Evolutionary conservation across 495 filamentous ascomycete genomes (phyloP), one percentile per base, ranked within the genome.

Genomic region (Darksidea phi): DNA sequence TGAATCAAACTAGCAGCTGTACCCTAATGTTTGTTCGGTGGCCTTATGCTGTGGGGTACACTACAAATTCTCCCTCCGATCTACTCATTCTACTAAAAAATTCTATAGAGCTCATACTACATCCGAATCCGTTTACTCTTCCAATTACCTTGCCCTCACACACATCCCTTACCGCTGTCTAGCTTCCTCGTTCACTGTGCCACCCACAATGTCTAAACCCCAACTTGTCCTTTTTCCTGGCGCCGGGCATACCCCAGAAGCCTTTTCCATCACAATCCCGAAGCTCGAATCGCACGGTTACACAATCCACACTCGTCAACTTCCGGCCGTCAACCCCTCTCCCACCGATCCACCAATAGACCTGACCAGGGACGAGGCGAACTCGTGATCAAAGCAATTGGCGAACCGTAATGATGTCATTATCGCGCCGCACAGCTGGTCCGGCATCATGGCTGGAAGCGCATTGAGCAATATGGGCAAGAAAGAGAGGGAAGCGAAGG

Each of bases 181-280:
- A 55, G 1, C 8, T 20, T 36, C 6, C 7, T 41, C 57, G 21
- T 15, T 20, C 32, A 10, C 11, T 13, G 10, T 12, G 32, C 2
- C 7, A 25, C 32, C 20, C 20, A 24, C 25, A 0, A 61, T 61
- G 58, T 38, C 69, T 15, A 76, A 76, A 53, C 76, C 76, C 45
- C 74, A 74, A 0, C 70, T 82, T 49, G 67, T 82, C 47, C 69
- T 82, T 56, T 67, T 78, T n/a, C 76, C 75, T 0, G 81, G 78
- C n/a, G 78, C 79, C 20, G 81, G 77, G 73, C 59, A 75, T 49
- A 71, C 54, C 1, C 74, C 78, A 3, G 25, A 21, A 10, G 57
- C 67, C 67, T 82, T 73, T 57, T 54, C 72, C 48, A 43, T 50
- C 13, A 66, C 79, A 25, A 72, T 67, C 15, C 47, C 70, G 3